Evolutionary conservation across 1,284 basidiomycete species (phyloP).

Genomic region (Flammula alnicola): DNA sequence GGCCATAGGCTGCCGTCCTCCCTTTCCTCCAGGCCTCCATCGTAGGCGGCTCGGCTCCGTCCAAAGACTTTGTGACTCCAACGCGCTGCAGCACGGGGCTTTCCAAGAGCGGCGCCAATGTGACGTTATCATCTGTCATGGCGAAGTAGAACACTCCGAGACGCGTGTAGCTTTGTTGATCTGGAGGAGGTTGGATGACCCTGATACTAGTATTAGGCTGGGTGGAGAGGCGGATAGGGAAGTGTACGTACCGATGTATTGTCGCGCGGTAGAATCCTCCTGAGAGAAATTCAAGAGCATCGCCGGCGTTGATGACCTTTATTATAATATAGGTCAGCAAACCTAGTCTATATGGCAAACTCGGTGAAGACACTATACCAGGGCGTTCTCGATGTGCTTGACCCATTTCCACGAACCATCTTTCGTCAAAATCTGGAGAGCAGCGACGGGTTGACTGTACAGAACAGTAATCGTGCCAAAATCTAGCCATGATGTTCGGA

Average conservation of each 20-base stretch:
- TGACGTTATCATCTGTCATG: constrained; percentile 36
- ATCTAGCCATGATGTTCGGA: constrained; percentile 38
- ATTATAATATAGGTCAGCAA: not conserved
- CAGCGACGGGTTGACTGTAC: constrained; percentile 64
- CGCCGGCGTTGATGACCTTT: constrained; percentile 54
- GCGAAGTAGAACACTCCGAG: constrained; percentile 40
- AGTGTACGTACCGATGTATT: constrained; percentile 38
- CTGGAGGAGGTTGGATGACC: constrained; percentile 38
- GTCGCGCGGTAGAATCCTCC: constrained; percentile 49
- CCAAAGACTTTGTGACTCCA: constrained; percentile 29
- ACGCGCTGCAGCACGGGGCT: constrained; percentile 37
- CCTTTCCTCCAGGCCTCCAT: constrained; percentile 42
- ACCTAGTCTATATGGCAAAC: not conserved
- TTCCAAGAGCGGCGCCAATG: constrained; percentile 31
- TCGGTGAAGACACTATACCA: constrained; percentile 41
- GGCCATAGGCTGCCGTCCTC: constrained; percentile 40
- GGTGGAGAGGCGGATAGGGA: not conserved
- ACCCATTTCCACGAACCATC: constrained; percentile 64
- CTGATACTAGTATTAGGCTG: constrained; percentile 16
- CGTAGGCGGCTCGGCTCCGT: constrained; percentile 35
- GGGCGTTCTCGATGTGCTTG: constrained; percentile 60
- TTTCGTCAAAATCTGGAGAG: constrained; percentile 56
- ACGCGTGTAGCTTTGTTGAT: constrained; percentile 35
- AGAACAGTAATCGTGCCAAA: constrained; percentile 64
- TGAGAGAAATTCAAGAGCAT: constrained; percentile 56